Evolutionary conservation across 1,284 basidiomycete species (phyloP), one percentile per base, ranked within the genome.

Genomic region (Cystobasidium sp.): DNA sequence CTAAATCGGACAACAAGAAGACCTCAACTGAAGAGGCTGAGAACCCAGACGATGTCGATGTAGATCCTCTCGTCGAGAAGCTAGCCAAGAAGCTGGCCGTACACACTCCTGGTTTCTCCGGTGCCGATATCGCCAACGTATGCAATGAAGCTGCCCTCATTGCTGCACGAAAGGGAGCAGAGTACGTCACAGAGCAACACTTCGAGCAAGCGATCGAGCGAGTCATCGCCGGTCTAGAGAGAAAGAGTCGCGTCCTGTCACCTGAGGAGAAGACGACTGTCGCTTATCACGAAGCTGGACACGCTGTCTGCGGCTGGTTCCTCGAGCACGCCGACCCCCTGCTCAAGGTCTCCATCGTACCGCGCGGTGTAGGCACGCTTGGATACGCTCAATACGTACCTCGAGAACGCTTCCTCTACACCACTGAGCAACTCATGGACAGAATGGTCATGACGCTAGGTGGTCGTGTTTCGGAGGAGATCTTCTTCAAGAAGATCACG

Each of bases 371-470:
- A 70, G 96, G 95, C 49, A 94, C 96, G 14, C 86, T 99, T 53
- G 97, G 96, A 62, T 99, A 99, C 83, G 96, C 97, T 68, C 92
- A 93, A 63, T 78, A 71, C 1, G 22, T 63, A 22, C 97, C 96
- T 68, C 91, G 94, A 67, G 97, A 99, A 81, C 91, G 94, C 65
- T 99, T 97, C 85, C 88, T 99, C 24, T 89, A 96, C 78, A 93
- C 94, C 14, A 96, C 93, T 0, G 93, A 96, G 75, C 95, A 98
- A 83, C 91, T 99, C 86, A 82, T 88, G 44, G 96, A 99, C 83
- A 88, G 94, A 74, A 98, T 99, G 86, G 96, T 93, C 84, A 98
- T 99, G 93, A 99, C 96, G 0, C 88, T 99, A n/a, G 96, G 97
- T 75, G 96, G 96, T 2, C 92, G 97, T 76, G 96, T 98, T 3